Evolutionary conservation across 176 grass and related monocot species (phyloP).

Genomic region (Areca catechu): DNA sequence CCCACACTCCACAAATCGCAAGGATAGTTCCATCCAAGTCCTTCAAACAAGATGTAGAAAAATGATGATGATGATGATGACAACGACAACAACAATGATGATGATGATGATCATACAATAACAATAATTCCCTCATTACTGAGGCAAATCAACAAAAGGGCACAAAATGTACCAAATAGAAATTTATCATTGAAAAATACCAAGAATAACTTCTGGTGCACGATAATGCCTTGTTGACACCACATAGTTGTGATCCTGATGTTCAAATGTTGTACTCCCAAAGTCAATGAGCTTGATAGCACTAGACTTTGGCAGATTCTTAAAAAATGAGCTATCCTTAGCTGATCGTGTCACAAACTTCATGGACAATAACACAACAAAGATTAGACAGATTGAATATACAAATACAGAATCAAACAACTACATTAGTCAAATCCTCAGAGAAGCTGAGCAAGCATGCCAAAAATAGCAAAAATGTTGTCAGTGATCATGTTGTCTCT

Average conservation of each 20-base stretch:
- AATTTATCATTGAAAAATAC: conserved; percentile 27
- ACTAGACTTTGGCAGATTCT: conserved; percentile 90
- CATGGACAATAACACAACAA: conserved; percentile 19
- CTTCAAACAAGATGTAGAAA: conserved; percentile 29
- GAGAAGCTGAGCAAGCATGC: no score
- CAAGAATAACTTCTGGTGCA: conserved; percentile 96
- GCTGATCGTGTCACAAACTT: conserved; percentile 54
- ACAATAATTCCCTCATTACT: no score
- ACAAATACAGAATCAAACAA: no score
- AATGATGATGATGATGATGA: not conserved
- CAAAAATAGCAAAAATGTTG: no score
- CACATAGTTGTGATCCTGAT: conserved; percentile 88
- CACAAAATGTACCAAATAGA: no score
- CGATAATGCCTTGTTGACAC: conserved; percentile 94
- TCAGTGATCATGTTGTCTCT: no score
- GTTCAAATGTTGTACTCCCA: conserved; percentile 84
- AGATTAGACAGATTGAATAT: conserved; percentile 7
- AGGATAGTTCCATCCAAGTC: conserved; percentile 95
- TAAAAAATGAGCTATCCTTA: conserved; percentile 75
- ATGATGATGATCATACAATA: no score
- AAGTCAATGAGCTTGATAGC: conserved; percentile 96
- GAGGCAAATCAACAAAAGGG: no score
- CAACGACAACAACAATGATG: no score
- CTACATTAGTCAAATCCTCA: no score
- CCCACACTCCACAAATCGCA: conserved; percentile 97